Percentiles rank a stretch among this genome's conserved stretches.
These are phyloP conservation scores for Aspergillus tanneri DNA, from an alignment of 2,329 filamentous ascomycete genomes.

Conservation along the genomic window DNA sequence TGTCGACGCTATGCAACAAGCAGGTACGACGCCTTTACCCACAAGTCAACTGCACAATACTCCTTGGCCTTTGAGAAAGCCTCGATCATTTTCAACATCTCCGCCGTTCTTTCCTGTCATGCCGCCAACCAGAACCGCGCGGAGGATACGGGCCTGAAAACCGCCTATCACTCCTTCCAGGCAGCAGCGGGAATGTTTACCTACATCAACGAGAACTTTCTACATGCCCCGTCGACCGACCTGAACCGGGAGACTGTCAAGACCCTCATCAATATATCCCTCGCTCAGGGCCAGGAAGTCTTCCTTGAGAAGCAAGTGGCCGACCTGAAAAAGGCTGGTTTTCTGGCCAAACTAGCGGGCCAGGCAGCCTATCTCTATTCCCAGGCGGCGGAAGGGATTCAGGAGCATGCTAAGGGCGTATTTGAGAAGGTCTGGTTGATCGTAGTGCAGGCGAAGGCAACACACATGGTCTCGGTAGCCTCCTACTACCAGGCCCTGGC, in stretches of 20 bases:
- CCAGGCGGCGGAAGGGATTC: conserved; percentile 83
- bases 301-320: conserved; percentile 94
- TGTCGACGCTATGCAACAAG: not conserved
- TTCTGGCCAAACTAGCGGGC: conserved; percentile 88
- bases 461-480: conserved; percentile 78
- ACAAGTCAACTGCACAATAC: conserved; percentile 95
- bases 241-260: conserved; percentile 94
- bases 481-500: conserved; percentile 92
- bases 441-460: conserved; percentile 70
- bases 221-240: conserved; percentile 95
- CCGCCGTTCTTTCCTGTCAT: conserved; percentile 92
- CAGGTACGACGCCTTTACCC: conserved; percentile 99
- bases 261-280: conserved; percentile 84
- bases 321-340: conserved; percentile 86
- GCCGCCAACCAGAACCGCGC: conserved; percentile 88
- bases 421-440: conserved; percentile 94
- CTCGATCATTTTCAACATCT: conserved; percentile 99
- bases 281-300: conserved; percentile 95
- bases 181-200: conserved; percentile 99
- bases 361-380: conserved; percentile 86
- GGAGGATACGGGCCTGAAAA: conserved; percentile 90
- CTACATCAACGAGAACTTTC: conserved; percentile 99
- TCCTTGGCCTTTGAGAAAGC: conserved; percentile 97
- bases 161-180: conserved; percentile 96
- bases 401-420: conserved; percentile 86